Percentiles rank a stretch among this genome's conserved stretches.
Conservation (phyloP, 495 filamentous ascomycete species). For the Aspergillus taichungensis region DNA sequence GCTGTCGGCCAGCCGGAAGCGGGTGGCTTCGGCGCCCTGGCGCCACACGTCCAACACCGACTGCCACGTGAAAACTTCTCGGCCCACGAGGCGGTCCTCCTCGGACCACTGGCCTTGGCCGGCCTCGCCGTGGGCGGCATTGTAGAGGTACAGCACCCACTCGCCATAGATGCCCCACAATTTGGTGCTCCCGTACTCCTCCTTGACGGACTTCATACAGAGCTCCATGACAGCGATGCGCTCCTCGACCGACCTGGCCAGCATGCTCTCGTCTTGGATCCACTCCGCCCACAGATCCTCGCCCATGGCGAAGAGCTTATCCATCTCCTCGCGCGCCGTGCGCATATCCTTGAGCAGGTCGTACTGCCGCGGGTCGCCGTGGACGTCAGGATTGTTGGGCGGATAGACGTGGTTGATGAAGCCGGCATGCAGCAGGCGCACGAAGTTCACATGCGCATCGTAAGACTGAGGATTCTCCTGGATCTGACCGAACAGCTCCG, state of each 20-base stretch:
- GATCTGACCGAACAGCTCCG: constrained; percentile 45
- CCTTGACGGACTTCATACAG: constrained; percentile 67
- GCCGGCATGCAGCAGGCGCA: constrained; percentile 55
- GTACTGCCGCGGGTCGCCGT: constrained; percentile 41
- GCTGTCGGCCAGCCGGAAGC: constrained; percentile 77
- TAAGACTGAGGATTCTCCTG: constrained; percentile 56
- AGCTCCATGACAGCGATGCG: constrained; percentile 73
- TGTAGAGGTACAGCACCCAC: constrained; percentile 71
- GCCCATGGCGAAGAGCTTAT: constrained; percentile 55
- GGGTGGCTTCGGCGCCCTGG: constrained; percentile 65
- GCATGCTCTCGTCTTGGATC: constrained; percentile 53
- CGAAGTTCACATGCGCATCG: constrained; percentile 54
- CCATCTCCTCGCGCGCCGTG: constrained; percentile 56
- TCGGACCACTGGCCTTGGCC: constrained; percentile 57
- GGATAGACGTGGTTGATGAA: constrained; percentile 48
- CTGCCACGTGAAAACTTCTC: constrained; percentile 73
- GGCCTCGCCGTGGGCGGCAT: constrained; percentile 47
- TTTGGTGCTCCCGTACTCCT: constrained; percentile 75
- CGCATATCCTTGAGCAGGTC: constrained; percentile 54
- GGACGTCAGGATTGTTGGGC: constrained; percentile 36
- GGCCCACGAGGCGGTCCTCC: constrained; percentile 65
- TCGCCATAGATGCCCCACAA: constrained; percentile 87
- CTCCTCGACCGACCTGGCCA: constrained; percentile 53
- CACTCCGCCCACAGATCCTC: constrained; percentile 57
- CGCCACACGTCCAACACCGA: constrained; percentile 71